phyloP scores from a whole-genome alignment of 2,329 filamentous ascomycete species.

The Blastomyces percursus region DNA sequence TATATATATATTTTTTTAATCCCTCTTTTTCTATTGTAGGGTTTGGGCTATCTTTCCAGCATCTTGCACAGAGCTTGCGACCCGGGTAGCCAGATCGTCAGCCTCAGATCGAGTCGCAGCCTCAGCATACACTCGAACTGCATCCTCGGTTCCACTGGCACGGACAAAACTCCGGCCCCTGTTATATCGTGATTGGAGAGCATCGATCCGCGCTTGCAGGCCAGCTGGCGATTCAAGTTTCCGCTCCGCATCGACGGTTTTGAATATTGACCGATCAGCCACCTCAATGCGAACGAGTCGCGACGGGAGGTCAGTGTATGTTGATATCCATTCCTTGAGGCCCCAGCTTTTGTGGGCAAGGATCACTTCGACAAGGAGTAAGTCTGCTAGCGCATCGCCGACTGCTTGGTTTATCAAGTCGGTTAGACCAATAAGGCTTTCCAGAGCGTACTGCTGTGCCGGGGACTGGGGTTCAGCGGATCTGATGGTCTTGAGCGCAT shows the following conservation, averaged over 20 bases:
- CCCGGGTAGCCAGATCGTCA: slow-evolving; percentile 77
- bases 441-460: slow-evolving; percentile 78
- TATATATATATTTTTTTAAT: background rate
- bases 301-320: slow-evolving; percentile 90
- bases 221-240: slow-evolving; percentile 69
- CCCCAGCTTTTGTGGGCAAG: slow-evolving; percentile 91
- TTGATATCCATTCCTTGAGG: slow-evolving; percentile 80
- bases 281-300: slow-evolving; percentile 90
- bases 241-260: slow-evolving; percentile 84
- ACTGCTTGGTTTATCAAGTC: slow-evolving; percentile 98
- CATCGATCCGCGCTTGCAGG: slow-evolving; percentile 76
- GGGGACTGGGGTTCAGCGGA: slow-evolving; percentile 78
- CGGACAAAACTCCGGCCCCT: slow-evolving; percentile 83
- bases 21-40: background rate
- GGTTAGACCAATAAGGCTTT: slow-evolving; percentile 69
- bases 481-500: slow-evolving; percentile 67
- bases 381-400: slow-evolving; percentile 88
- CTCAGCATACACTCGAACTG: slow-evolving; percentile 90
- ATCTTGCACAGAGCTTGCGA: slow-evolving; percentile 62
- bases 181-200: slow-evolving; percentile 78
- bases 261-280: slow-evolving; percentile 74
- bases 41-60: slow-evolving; percentile 23
- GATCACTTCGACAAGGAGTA: slow-evolving; percentile 91
- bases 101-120: slow-evolving; percentile 81
- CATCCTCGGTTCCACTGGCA: slow-evolving; percentile 91